Evolutionary conservation across 2,329 filamentous ascomycete species (phyloP).

Genomic region (Scolecobasidium constrictum): DNA sequence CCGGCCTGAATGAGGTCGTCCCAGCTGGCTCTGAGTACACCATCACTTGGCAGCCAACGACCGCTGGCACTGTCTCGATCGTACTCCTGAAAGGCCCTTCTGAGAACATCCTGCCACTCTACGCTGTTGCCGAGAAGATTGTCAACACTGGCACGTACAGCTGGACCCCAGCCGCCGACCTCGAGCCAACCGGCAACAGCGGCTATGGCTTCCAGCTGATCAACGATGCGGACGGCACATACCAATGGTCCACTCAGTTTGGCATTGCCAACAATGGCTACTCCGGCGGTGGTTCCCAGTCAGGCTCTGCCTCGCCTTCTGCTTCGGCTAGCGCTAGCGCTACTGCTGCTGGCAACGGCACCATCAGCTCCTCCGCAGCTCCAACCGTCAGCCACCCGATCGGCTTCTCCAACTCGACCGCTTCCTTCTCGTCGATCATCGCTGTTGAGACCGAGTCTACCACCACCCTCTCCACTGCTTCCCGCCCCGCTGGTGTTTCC

Average conservation of each 20-base stretch:
- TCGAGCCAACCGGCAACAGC: constrained; percentile 34
- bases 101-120: constrained; percentile 41
- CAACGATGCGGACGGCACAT: constrained; percentile 6
- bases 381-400: background rate
- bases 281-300: background rate
- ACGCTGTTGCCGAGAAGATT: constrained; percentile 38
- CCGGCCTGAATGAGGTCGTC: constrained; percentile 41
- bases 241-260: constrained; percentile 9
- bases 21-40: constrained; percentile 44
- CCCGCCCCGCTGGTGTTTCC: background rate
- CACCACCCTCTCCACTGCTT: background rate
- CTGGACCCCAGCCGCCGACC: constrained; percentile 42
- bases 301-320: background rate
- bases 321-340: background rate
- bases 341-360: background rate
- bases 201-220: constrained; percentile 53
- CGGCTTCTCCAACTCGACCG: background rate
- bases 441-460: background rate
- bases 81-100: constrained; percentile 49
- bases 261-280: constrained; percentile 7
- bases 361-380: background rate
- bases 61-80: constrained; percentile 42
- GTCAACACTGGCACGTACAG: constrained; percentile 44
- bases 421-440: background rate
- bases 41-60: constrained; percentile 47